Conservation (phyloP, 805 yeast species). For the Kluyveromyces aestuarii region DNA sequence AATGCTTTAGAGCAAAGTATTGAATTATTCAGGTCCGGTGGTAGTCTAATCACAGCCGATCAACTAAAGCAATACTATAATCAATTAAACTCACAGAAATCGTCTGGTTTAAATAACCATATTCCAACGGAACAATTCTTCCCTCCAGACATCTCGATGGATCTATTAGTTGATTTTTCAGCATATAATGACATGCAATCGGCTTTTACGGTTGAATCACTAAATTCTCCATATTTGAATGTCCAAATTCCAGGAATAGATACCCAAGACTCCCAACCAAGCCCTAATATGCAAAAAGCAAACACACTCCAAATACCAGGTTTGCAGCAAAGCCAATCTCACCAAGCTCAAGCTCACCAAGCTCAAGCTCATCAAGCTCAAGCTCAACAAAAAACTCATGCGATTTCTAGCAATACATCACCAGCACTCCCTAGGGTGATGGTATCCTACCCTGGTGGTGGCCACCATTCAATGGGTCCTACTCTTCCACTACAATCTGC, state of each 20-base stretch:
- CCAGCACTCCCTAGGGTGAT: neutral
- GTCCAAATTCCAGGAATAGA: neutral
- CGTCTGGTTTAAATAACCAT: neutral
- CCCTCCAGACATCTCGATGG: constrained; percentile 17
- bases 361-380: neutral
- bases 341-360: neutral
- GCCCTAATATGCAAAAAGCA: neutral
- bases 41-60: constrained; percentile 5
- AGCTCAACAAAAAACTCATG: neutral
- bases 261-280: neutral
- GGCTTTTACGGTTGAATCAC: neutral
- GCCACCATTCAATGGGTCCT: neutral
- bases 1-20: constrained; percentile 15
- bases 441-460: neutral
- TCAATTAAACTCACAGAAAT: constrained; percentile 1
- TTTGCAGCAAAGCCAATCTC: neutral
- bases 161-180: constrained; percentile 13
- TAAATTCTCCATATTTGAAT: neutral
- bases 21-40: constrained; percentile 11
- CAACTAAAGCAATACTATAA: constrained; percentile 4
- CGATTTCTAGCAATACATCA: neutral
- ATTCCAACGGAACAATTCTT: neutral
- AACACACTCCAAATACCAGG: neutral
- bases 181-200: constrained; percentile 6
- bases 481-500: neutral